Base-by-base conservation (phyloP, 306 rosid genomes). In the Cicer bijugum region DNA sequence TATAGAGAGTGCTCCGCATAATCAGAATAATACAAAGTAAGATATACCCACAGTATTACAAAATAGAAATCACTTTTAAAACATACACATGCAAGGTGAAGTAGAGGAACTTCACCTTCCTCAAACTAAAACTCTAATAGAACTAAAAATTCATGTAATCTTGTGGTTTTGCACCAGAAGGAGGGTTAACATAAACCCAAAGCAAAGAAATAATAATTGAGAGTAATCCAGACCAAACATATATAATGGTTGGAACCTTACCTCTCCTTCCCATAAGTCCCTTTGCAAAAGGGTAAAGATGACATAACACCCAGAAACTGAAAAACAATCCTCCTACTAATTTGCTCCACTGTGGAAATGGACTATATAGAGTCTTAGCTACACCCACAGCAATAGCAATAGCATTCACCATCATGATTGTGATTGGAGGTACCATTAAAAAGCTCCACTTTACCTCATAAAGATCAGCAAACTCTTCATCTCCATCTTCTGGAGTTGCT, bases 361-460 rank as follows among this genome's bases (percentile, higher is more conserved):
- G 88, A 37, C 97, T 91, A 75, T 91, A 91, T 56, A 89, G 0
- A 15, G 97, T 89, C 80, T 88, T 91, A 6, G 91, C 91, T 19
- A 85, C 88, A 19, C 93, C 97, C 10, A 89, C 91, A 17, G 90
- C 97, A 53, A 91, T 87, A 15, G 90, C 96, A 57, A 91, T 89
- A 78, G 65, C 44, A 75, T 91, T 91, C 86, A 91, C 97, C 93
- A 89, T 84, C 86, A 91, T 89, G 12, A 89, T 91, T 37, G 91
- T 89, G 47, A 91, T 85, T 10, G 97, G 97, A 71, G 96, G 93
- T n/a, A 91, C 38, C 97, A 91, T 91, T 39, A 89, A 68, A 58
- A 91, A 89, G 86, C 97, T 91, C 97, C 97, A 91, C 43, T 85
- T 89, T 16, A 91, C 96, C 51, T 55, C 84, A 48, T 91, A 91